A percentile compares a stretch with the other conserved stretches of the same genome.
phyloP scores from a whole-genome alignment of 2,329 filamentous ascomycete genomes.

The Verticillium nonalfalfae region DNA sequence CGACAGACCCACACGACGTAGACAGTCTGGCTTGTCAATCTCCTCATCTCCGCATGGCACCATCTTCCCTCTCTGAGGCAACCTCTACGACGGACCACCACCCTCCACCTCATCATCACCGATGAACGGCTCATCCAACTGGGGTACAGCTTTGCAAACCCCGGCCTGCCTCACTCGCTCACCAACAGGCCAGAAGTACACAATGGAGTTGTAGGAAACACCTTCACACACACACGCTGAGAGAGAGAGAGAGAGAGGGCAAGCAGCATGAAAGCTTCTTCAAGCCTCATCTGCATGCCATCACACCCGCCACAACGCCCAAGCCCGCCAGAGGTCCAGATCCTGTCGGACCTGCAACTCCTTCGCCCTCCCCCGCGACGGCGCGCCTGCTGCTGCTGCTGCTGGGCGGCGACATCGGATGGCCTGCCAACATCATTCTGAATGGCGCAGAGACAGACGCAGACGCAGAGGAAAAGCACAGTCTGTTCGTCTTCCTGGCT shows the following conservation, averaged over 20 bases:
- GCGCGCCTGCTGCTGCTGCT: slow-evolving; percentile 37
- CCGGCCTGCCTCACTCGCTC: not conserved
- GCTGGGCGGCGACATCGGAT: slow-evolving; percentile 45
- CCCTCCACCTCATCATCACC: not conserved
- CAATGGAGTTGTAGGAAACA: not conserved
- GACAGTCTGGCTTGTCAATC: not conserved
- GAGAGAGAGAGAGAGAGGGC: no score
- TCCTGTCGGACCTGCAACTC: slow-evolving; percentile 43
- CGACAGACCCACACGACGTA: not conserved
- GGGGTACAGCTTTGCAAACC: not conserved
- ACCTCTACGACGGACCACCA: not conserved
- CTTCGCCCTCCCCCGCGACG: slow-evolving; percentile 30
- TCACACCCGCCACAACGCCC: not conserved
- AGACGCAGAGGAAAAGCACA: slow-evolving; percentile 13
- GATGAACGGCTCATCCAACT: not conserved
- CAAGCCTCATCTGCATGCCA: not conserved
- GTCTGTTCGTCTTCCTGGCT: slow-evolving; percentile 35
- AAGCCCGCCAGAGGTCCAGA: slow-evolving; percentile 20
- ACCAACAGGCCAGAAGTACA: not conserved
- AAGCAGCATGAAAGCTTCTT: not conserved
- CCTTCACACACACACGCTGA: no score
- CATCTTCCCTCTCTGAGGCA: not conserved
- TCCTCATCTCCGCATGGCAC: not conserved
- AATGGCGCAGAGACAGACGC: no score
- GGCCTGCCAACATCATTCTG: slow-evolving; percentile 32